Conservation (phyloP, 2,329 filamentous ascomycete genomes). For the Ophiosphaerella herpotricha region DNA sequence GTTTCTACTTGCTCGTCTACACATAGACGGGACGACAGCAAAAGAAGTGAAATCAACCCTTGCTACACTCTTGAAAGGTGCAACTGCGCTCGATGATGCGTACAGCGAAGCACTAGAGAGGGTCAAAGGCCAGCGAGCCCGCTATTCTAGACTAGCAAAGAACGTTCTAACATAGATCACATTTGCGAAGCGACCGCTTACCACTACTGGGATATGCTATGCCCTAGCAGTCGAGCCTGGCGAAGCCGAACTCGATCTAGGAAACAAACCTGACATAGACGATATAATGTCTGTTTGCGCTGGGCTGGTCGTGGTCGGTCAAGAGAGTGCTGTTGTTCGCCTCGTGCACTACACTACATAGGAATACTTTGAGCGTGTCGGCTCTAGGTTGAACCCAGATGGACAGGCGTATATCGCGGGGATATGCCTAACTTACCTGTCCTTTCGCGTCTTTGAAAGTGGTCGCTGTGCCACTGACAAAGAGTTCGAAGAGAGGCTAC, state of each 20-base stretch:
- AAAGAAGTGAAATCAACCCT: conserved; percentile 8
- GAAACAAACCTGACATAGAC: conserved; percentile 10
- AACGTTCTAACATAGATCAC: conserved; percentile 17
- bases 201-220: conserved; percentile 14
- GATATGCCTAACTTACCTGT: conserved; percentile 36
- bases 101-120: conserved; percentile 24
- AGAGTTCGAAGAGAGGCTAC: conserved; percentile 22
- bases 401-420: conserved; percentile 22
- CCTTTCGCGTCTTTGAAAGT: conserved; percentile 24
- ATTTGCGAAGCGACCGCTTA: conserved; percentile 17
- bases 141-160: conserved; percentile 44
- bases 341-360: conserved; percentile 35
- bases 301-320: conserved; percentile 19
- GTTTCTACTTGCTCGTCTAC: conserved; percentile 15
- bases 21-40: conserved; percentile 8
- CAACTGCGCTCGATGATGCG: conserved; percentile 5
- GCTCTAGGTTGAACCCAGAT: conserved; percentile 29
- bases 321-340: conserved; percentile 28
- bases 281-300: conserved; percentile 28
- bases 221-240: conserved; percentile 16
- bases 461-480: conserved; percentile 13
- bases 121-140: conserved; percentile 46
- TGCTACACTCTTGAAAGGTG: conserved; percentile 3
- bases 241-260: conserved; percentile 7
- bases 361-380: conserved; percentile 30